These are phyloP conservation scores for Tolypocladium nubicola DNA, from an alignment of 2,329 filamentous ascomycete genomes.

Conservation along the genomic window DNA sequence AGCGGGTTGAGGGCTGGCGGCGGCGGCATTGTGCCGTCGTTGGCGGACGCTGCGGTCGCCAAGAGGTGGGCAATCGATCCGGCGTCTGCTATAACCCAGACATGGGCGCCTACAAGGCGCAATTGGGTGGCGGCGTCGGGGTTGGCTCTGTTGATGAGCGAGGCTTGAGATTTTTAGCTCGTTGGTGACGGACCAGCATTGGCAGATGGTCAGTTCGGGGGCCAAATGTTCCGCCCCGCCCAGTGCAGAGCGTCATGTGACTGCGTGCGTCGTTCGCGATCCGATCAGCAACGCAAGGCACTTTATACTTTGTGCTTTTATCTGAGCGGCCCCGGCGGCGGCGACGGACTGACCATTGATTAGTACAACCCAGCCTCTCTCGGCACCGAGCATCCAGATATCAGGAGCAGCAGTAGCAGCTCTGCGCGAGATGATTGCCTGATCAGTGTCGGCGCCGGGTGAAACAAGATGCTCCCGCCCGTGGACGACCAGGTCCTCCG, in stretches of 20 bases:
- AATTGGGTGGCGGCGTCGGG: neutral
- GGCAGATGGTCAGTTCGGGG: neutral
- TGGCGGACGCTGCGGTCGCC: neutral
- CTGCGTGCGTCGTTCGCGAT: conserved; percentile 20
- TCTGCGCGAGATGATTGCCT: neutral
- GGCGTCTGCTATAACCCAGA: neutral
- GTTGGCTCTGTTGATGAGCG: neutral
- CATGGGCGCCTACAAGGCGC: neutral
- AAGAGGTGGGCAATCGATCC: neutral
- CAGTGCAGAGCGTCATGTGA: conserved; percentile 20
- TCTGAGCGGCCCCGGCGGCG: no score
- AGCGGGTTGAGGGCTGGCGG: conserved; percentile 4
- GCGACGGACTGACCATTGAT: neutral
- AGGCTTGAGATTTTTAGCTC: neutral
- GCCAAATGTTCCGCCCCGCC: conserved; percentile 6
- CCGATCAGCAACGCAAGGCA: conserved; percentile 4
- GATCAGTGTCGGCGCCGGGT: neutral
- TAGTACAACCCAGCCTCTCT: neutral
- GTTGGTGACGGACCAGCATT: neutral
- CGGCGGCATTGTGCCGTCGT: conserved; percentile 7
- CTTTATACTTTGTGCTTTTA: neutral
- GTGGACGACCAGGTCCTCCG: conserved; percentile 43
- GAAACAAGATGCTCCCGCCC: conserved; percentile 42
- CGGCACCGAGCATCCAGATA: neutral
- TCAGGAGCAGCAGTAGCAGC: neutral